Evolutionary conservation across 2,329 filamentous ascomycete species (phyloP).

Genomic region (Onygena corvina): DNA sequence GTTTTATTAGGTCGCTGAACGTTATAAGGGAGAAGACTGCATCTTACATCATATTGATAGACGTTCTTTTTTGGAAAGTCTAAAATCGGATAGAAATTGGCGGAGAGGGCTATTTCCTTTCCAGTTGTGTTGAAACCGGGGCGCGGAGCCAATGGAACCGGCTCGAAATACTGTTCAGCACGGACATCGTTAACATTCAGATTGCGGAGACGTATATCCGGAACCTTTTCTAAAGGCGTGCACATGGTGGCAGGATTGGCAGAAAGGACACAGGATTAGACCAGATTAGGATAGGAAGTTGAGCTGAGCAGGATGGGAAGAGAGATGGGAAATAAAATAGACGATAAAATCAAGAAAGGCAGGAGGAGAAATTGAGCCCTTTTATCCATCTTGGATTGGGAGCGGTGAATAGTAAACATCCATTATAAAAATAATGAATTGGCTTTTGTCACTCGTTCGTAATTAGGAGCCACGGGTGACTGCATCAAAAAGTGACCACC

Average conservation of each 20-base stretch:
- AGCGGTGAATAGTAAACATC: slow-evolving; percentile 1
- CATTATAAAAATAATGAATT: slow-evolving; percentile 1
- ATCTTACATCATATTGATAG: slow-evolving; percentile 73
- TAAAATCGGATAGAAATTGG: slow-evolving; percentile 66
- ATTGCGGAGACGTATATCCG: slow-evolving; percentile 8
- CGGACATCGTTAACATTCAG: slow-evolving; percentile 12
- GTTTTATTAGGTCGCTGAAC: background rate
- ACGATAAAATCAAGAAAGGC: background rate
- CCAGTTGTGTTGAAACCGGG: slow-evolving; percentile 49
- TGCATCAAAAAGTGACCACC: slow-evolving; percentile 1
- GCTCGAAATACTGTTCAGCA: slow-evolving; percentile 15
- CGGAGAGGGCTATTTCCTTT: slow-evolving; percentile 41
- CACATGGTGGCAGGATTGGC: background rate
- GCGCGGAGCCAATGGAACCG: slow-evolving; percentile 32
- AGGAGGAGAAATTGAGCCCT: background rate
- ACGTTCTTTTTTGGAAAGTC: slow-evolving; percentile 50
- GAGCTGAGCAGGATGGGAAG: background rate
- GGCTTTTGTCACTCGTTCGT: slow-evolving; percentile 1
- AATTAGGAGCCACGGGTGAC: background rate
- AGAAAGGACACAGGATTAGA: background rate
- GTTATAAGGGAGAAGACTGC: background rate
- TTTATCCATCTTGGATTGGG: slow-evolving; percentile 1
- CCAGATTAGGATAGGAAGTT: background rate
- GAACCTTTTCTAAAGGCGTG: background rate
- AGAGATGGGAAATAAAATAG: background rate